Evolutionary conservation across 148 eudicot genomes (phyloP).

Genomic region (Polygonum maritimum): DNA sequence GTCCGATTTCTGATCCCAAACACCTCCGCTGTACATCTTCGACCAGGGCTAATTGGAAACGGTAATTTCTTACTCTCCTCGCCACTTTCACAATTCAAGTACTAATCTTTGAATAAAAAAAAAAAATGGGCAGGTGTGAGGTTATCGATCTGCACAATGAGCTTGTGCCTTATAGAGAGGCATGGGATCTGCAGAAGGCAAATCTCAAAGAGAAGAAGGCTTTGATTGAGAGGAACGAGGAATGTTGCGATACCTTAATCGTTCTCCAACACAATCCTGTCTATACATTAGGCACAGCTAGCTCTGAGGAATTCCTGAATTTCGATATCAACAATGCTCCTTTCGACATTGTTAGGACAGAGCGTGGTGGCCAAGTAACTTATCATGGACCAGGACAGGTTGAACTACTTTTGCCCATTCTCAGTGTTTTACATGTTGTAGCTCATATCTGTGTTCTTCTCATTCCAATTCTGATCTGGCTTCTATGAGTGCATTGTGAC

Average conservation of each 20-base stretch:
- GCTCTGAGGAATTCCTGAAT: conserved; percentile 61
- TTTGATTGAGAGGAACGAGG: conserved; percentile 42
- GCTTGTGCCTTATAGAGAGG: conserved; percentile 60
- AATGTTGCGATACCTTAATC: conserved; percentile 52
- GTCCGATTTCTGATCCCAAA: conserved; percentile 1
- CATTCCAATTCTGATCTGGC: not conserved
- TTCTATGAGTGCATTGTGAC: not conserved
- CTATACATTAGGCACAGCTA: conserved; percentile 83
- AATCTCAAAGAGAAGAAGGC: conserved; percentile 53
- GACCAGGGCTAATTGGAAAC: not conserved
- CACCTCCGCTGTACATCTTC: not conserved
- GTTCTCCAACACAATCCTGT: conserved; percentile 83
- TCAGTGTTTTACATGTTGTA: not conserved
- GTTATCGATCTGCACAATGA: conserved; percentile 55
- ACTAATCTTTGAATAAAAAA: too few relatives aligned
- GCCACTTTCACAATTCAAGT: not conserved
- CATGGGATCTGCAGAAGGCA: conserved; percentile 86
- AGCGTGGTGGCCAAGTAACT: conserved; percentile 98
- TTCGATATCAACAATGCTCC: conserved; percentile 57
- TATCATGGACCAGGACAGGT: conserved; percentile 99
- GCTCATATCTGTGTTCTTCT: not conserved
- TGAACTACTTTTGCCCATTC: not conserved
- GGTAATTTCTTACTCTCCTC: not conserved
- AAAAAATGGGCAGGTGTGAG: conserved; percentile 39
- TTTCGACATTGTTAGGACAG: conserved; percentile 60